Evolutionary conservation across 371 early-diverging fungal species (phyloP).

Genomic region (Paraphysoderma sedebokerense): DNA sequence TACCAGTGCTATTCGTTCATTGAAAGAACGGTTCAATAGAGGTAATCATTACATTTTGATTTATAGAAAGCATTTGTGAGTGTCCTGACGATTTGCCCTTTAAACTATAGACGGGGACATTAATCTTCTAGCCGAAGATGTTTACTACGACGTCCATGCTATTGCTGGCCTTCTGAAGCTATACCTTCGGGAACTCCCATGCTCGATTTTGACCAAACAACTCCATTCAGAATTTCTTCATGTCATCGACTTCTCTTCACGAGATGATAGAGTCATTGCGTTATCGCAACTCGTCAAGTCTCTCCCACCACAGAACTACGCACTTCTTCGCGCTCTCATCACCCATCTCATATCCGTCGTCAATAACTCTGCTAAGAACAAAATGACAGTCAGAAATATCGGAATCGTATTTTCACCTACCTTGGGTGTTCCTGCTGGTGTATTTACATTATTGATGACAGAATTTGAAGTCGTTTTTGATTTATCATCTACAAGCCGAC

Average conservation of each 20-base stretch:
- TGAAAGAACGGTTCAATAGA: slow-evolving; percentile 64
- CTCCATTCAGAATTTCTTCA: slow-evolving; percentile 57
- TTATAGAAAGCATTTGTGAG: no score
- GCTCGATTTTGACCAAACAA: slow-evolving; percentile 62
- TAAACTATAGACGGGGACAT: slow-evolving; percentile 28
- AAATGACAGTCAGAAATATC: slow-evolving; percentile 86
- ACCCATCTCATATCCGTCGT: slow-evolving; percentile 79
- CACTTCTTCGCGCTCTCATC: slow-evolving; percentile 64
- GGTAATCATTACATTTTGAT: no score
- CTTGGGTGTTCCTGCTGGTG: slow-evolving; percentile 71
- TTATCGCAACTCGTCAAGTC: slow-evolving; percentile 54
- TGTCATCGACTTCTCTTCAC: slow-evolving; percentile 11
- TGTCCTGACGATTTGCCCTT: no score
- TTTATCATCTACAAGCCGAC: no score
- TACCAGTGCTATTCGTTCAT: slow-evolving; percentile 36
- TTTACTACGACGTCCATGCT: slow-evolving; percentile 74
- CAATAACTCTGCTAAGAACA: slow-evolving; percentile 58
- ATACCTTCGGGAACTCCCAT: slow-evolving; percentile 75
- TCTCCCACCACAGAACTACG: slow-evolving; percentile 74
- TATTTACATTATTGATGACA: slow-evolving; percentile 69
- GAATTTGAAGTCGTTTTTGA: slow-evolving; percentile 74
- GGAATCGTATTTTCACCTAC: slow-evolving; percentile 91
- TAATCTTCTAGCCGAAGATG: slow-evolving; percentile 27
- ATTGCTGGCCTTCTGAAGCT: slow-evolving; percentile 82
- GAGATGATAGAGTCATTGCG: slow-evolving; percentile 49